A percentile compares a stretch with the other conserved stretches of the same genome.
Evolutionary conservation across 257 asterid genomes (phyloP).

Genomic region (Agastache rugosa): DNA sequence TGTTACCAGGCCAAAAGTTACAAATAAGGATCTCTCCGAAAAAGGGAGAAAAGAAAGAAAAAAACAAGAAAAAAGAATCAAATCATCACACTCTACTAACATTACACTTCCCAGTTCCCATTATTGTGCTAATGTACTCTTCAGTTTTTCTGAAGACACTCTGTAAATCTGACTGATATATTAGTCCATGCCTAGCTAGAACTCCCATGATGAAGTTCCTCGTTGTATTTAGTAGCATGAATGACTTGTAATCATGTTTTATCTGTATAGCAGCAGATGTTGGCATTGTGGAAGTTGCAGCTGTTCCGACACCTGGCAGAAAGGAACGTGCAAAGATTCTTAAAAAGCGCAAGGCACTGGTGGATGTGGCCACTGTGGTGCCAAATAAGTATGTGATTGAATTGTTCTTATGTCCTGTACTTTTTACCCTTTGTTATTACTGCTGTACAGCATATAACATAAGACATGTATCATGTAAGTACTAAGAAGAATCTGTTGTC

Average conservation of each 20-base stretch:
- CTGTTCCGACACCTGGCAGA: slow-evolving; percentile 73
- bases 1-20: neutral
- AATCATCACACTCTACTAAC: neutral
- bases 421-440: slow-evolving; percentile 8
- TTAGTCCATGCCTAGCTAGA: neutral
- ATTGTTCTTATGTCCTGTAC: slow-evolving; percentile 4
- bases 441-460: slow-evolving; percentile 7
- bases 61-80: neutral
- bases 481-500: slow-evolving; percentile 10
- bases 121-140: neutral
- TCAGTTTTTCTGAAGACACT: neutral
- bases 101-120: neutral
- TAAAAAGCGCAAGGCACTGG: slow-evolving; percentile 62
- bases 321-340: slow-evolving; percentile 55
- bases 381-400: slow-evolving; percentile 55
- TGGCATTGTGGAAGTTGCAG: slow-evolving; percentile 45
- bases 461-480: slow-evolving; percentile 10
- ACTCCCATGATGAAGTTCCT: neutral
- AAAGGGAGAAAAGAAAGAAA: neutral
- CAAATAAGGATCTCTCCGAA: neutral
- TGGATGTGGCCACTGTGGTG: slow-evolving; percentile 53
- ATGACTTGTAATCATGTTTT: slow-evolving; percentile 17
- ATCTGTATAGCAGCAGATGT: slow-evolving; percentile 37
- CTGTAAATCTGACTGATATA: neutral
- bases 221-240: neutral